phyloP scores from a whole-genome alignment of 2,329 filamentous ascomycete species.

The Aspergillus sergii region DNA sequence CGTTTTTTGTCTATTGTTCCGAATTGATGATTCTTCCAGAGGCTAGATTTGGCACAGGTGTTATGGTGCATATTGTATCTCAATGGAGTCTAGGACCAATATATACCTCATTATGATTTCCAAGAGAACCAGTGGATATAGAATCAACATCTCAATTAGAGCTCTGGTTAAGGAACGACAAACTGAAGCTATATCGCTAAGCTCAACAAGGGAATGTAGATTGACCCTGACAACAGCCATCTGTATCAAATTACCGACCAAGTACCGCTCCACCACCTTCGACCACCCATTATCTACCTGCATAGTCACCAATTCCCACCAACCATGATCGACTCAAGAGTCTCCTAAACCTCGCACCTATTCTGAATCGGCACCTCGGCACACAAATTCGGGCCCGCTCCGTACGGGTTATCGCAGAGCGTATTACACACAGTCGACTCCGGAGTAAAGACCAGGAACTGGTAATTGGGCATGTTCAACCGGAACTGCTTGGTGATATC shows the following conservation, averaged over 20 bases:
- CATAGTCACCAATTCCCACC: background rate
- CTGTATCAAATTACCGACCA: background rate
- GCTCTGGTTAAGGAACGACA: background rate
- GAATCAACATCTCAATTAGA: background rate
- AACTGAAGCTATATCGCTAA: background rate
- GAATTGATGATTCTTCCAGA: background rate
- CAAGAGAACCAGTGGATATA: background rate
- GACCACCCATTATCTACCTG: background rate
- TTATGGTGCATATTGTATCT: constrained; percentile 4
- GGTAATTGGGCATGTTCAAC: constrained; percentile 39
- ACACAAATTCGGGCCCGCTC: constrained; percentile 35
- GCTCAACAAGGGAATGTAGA: background rate
- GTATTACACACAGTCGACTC: constrained; percentile 39
- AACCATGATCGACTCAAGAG: background rate
- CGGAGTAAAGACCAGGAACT: constrained; percentile 44
- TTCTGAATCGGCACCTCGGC: constrained; percentile 36
- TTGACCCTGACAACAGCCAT: background rate
- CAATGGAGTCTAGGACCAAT: constrained; percentile 10
- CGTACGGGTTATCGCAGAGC: constrained; percentile 37
- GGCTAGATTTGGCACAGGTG: constrained; percentile 9
- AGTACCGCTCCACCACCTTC: background rate
- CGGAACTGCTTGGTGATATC: constrained; percentile 40
- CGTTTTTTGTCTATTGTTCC: background rate
- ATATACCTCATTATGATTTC: background rate
- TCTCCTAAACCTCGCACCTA: constrained; percentile 29